Evolutionary conservation across 768 basidiomycete species (phyloP).

Genomic region (Boletus tylopilopsis): DNA sequence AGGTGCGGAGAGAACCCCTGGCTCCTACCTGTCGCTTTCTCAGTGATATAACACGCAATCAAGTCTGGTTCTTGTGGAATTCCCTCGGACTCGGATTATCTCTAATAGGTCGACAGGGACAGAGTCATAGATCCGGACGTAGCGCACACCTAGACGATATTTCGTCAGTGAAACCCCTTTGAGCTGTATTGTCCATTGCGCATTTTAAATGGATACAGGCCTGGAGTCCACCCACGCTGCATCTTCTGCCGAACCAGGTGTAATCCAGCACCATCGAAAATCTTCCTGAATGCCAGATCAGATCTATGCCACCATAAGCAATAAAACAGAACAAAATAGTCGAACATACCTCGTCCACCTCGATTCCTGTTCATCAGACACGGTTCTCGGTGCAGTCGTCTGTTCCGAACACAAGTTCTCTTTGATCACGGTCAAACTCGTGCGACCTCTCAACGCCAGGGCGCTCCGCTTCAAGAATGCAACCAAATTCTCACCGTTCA

Average conservation of each 20-base stretch:
- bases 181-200: conserved; percentile 16
- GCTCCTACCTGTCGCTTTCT: not conserved
- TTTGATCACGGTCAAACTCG: conserved; percentile 80
- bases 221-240: conserved; percentile 80
- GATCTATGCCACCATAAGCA: conserved; percentile 50
- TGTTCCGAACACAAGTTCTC: conserved; percentile 79
- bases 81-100: not conserved
- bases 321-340: not conserved
- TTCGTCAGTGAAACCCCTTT: conserved; percentile 7
- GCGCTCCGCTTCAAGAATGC: conserved; percentile 66
- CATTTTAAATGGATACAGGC: conserved; percentile 86
- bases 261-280: conserved; percentile 74
- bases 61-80: too few relatives aligned
- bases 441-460: conserved; percentile 49
- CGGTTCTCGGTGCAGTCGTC: conserved; percentile 45
- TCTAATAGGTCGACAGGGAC: not conserved
- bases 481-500: conserved; percentile 73
- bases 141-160: conserved; percentile 24
- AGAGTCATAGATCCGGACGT: conserved; percentile 8
- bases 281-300: conserved; percentile 72
- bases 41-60: not conserved
- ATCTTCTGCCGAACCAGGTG: conserved; percentile 67
- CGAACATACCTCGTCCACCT: conserved; percentile 76
- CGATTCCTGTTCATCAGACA: conserved; percentile 86
- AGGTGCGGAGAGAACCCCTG: too few relatives aligned